Percentiles rank a stretch among this genome's conserved stretches.
These are phyloP conservation scores for Colletotrichum graminicola DNA, from an alignment of 2,329 filamentous ascomycete genomes.

Conservation along the genomic window DNA sequence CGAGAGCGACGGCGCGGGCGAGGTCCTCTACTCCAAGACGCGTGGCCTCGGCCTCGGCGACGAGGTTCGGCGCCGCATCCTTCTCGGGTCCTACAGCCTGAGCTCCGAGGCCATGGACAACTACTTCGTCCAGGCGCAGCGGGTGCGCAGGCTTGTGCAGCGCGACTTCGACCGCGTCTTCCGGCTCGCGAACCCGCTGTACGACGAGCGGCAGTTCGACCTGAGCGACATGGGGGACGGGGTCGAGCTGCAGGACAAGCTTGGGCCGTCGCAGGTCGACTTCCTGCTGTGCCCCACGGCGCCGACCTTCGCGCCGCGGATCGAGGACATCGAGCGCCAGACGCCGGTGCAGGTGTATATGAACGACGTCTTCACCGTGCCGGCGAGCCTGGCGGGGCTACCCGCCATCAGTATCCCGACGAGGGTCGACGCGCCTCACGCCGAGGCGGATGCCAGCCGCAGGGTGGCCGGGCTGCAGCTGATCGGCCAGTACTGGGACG, in stretches of 20 bases:
- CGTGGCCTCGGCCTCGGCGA: slow-evolving; percentile 81
- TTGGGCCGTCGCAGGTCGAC: slow-evolving; percentile 77
- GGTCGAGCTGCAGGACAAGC: slow-evolving; percentile 66
- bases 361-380: slow-evolving; percentile 96
- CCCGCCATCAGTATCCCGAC: slow-evolving; percentile 87
- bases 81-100: slow-evolving; percentile 90
- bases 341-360: slow-evolving; percentile 81
- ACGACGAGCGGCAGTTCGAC: slow-evolving; percentile 65
- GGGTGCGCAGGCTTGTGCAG: slow-evolving; percentile 85
- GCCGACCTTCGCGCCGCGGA: slow-evolving; percentile 77
- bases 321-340: slow-evolving; percentile 69
- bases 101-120: slow-evolving; percentile 94
- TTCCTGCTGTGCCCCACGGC: slow-evolving; percentile 90
- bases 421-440: slow-evolving; percentile 72
- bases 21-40: slow-evolving; percentile 81
- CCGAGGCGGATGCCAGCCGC: slow-evolving; percentile 49
- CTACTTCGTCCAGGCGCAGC: slow-evolving; percentile 95
- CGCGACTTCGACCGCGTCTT: slow-evolving; percentile 89
- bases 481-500: slow-evolving; percentile 85
- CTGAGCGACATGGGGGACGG: slow-evolving; percentile 70
- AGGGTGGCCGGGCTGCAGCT: slow-evolving; percentile 74
- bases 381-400: slow-evolving; percentile 90
- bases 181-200: slow-evolving; percentile 75
- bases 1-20: slow-evolving; percentile 65
- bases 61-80: slow-evolving; percentile 87